phyloP scores from a whole-genome alignment of 2,329 filamentous ascomycete species.

The Lachnellula arida region DNA sequence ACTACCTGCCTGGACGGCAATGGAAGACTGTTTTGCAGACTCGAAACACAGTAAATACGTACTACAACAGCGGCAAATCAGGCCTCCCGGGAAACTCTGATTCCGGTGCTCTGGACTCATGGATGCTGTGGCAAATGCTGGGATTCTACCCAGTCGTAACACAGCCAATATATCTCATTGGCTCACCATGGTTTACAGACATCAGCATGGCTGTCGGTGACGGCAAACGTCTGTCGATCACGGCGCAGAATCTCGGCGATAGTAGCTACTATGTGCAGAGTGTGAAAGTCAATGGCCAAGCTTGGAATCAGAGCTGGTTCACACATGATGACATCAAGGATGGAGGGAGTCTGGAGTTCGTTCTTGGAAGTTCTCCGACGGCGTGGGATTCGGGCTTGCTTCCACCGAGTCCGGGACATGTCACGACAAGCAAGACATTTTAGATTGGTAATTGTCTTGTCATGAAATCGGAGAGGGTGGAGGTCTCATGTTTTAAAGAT shows the following conservation, averaged over 20 bases:
- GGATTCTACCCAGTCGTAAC: constrained; percentile 52
- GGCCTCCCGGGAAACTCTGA: constrained; percentile 40
- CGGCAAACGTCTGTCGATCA: constrained; percentile 40
- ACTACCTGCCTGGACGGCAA: constrained; percentile 39
- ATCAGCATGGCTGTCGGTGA: constrained; percentile 33
- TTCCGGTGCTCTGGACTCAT: constrained; percentile 1
- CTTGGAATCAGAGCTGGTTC: constrained; percentile 20
- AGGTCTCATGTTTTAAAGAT: too few species aligned
- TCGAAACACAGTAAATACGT: constrained; percentile 36
- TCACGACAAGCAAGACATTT: constrained; percentile 4
- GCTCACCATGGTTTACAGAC: constrained; percentile 43
- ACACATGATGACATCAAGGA: constrained; percentile 19
- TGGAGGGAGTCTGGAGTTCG: constrained; percentile 18
- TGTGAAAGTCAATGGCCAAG: constrained; percentile 15
- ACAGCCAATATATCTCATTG: constrained; percentile 51
- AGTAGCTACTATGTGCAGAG: constrained; percentile 43
- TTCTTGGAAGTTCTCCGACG: constrained; percentile 10
- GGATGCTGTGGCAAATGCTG: constrained; percentile 40
- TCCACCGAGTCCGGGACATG: constrained; percentile 28
- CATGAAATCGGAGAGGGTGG: too few species aligned
- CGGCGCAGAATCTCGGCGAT: constrained; percentile 38
- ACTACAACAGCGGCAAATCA: constrained; percentile 36
- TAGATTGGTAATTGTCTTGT: neutral
- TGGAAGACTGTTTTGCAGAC: constrained; percentile 35
- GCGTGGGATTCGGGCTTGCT: constrained; percentile 18